phyloP scores from a whole-genome alignment of 108 stramenopile genomes.

The Hondaea fermentalgiana region DNA sequence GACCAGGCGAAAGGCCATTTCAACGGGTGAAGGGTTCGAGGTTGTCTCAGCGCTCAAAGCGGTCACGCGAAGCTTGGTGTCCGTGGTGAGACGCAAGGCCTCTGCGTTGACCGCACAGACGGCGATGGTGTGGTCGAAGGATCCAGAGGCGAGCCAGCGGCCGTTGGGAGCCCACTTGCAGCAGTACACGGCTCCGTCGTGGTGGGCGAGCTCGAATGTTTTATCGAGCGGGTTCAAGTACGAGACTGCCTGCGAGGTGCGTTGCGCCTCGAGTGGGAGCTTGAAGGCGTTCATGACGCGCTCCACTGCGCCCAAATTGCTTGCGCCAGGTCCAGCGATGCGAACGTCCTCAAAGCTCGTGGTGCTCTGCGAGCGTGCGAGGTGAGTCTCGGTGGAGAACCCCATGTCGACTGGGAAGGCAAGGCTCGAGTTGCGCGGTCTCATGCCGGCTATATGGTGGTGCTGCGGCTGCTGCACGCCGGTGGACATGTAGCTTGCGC shows the following conservation, averaged over 20 bases:
- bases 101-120: not conserved
- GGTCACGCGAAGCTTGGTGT: not conserved
- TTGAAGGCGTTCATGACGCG: not conserved
- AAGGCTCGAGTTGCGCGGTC: too few relatives aligned
- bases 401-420: too few relatives aligned
- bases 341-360: not conserved
- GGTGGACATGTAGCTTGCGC: too few relatives aligned
- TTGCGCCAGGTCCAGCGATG: not conserved
- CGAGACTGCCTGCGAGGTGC: not conserved
- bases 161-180: constrained; percentile 5
- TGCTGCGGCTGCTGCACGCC: too few relatives aligned
- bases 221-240: not conserved
- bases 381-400: too few relatives aligned
- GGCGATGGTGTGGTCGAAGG: not conserved
- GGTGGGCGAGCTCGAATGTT: not conserved
- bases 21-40: not conserved
- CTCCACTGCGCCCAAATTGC: not conserved
- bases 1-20: not conserved
- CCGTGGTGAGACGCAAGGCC: not conserved
- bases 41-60: not conserved
- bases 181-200: not conserved
- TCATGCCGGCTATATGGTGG: too few relatives aligned
- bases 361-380: not conserved
- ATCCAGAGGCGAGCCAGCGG: not conserved
- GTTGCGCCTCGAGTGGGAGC: not conserved